phyloP scores from a whole-genome alignment of 2,329 filamentous ascomycete genomes.

The Aspergillus candidus region DNA sequence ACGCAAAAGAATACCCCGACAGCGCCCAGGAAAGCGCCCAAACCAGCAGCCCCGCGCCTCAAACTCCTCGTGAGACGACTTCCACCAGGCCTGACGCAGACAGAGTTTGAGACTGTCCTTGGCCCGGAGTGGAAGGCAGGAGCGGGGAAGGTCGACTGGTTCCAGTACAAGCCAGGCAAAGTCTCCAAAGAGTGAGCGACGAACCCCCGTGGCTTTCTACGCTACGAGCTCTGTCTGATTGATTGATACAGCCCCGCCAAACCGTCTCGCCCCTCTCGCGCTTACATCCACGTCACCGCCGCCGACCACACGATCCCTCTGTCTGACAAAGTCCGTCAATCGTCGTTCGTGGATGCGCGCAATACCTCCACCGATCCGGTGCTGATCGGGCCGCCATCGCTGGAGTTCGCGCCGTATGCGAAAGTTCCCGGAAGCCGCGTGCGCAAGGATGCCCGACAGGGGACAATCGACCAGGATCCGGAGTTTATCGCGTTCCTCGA shows the following conservation, averaged over 20 bases:
- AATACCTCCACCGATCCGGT: constrained; percentile 66
- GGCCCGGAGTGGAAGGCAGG: constrained; percentile 76
- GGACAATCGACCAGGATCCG: constrained; percentile 91
- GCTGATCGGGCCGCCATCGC: constrained; percentile 68
- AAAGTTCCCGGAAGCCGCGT: constrained; percentile 70
- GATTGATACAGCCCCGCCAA: constrained; percentile 62
- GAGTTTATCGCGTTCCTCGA: constrained; percentile 94
- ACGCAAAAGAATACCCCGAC: constrained; percentile 41
- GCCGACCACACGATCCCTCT: constrained; percentile 62
- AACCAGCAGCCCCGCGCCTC: constrained; percentile 55
- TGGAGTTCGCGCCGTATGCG: constrained; percentile 80
- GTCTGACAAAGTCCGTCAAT: constrained; percentile 61
- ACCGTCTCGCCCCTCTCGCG: constrained; percentile 70
- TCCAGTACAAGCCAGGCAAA: constrained; percentile 66
- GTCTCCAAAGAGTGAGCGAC: constrained; percentile 72
- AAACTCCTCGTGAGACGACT: constrained; percentile 82
- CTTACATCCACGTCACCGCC: constrained; percentile 75
- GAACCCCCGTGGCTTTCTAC: too few species aligned
- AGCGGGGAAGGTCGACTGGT: constrained; percentile 80
- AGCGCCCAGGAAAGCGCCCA: constrained; percentile 41
- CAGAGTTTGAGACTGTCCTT: constrained; percentile 66
- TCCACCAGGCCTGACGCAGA: constrained; percentile 74
- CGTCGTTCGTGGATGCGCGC: constrained; percentile 74
- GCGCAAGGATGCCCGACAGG: constrained; percentile 76
- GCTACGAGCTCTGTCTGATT: background rate